phyloP scores from a whole-genome alignment of 2,329 filamentous ascomycete species.

The Tolypocladium ovalisporum region DNA sequence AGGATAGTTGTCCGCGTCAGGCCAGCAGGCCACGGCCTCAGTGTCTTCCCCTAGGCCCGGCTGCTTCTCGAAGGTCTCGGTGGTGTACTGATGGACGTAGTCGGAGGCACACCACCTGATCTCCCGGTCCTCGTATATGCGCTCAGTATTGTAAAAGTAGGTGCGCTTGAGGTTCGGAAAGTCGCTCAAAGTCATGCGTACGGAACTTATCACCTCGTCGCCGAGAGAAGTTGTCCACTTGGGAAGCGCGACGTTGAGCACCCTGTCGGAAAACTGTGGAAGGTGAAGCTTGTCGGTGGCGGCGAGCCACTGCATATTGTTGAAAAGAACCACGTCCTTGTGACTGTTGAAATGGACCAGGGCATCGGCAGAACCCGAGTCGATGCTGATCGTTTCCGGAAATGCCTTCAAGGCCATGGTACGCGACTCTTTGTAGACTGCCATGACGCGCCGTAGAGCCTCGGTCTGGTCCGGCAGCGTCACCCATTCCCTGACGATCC shows the following conservation, averaged over 20 bases:
- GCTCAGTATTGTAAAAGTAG: constrained; percentile 7
- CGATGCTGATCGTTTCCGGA: constrained; percentile 20
- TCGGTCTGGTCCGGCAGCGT: constrained; percentile 17
- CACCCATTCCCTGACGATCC: constrained; percentile 11
- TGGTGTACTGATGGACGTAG: constrained; percentile 13
- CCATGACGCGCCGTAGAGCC: constrained; percentile 17
- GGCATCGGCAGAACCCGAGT: constrained; percentile 11
- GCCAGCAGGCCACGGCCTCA: constrained; percentile 19
- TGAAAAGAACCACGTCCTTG: constrained; percentile 18
- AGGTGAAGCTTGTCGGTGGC: constrained; percentile 6
- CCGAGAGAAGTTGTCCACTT: constrained; percentile 1
- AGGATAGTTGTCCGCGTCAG: constrained; percentile 16
- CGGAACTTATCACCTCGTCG: background rate
- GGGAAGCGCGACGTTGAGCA: constrained; percentile 17
- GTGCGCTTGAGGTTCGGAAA: constrained; percentile 17
- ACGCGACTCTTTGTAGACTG: constrained; percentile 25
- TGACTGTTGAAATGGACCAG: constrained; percentile 18
- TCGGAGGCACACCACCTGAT: constrained; percentile 22
- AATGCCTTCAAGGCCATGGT: constrained; percentile 16
- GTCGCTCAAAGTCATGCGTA: constrained; percentile 1
- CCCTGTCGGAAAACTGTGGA: constrained; percentile 15
- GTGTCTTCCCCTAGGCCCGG: constrained; percentile 13
- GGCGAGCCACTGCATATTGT: background rate
- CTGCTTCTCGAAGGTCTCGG: constrained; percentile 14
- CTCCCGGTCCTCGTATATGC: background rate